Conservation (phyloP, 2,329 filamentous ascomycete species). For the Fusarium udum region DNA sequence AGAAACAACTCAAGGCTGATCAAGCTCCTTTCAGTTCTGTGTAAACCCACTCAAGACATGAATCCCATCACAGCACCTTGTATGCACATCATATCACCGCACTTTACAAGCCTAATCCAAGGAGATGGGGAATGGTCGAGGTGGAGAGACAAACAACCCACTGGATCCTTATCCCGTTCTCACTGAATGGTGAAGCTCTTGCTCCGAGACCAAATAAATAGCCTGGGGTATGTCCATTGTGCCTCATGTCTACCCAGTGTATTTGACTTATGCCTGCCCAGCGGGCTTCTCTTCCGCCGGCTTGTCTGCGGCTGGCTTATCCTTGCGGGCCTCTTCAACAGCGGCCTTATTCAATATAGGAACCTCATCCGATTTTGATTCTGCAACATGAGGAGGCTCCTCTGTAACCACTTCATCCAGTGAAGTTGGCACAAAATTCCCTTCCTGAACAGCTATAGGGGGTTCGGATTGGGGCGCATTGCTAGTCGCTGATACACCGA, state of each 20-base stretch:
- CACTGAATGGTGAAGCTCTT: slow-evolving; percentile 7
- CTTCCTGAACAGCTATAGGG: slow-evolving; percentile 47
- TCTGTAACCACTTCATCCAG: slow-evolving; percentile 63
- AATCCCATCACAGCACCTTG: slow-evolving; percentile 7
- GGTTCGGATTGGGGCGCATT: slow-evolving; percentile 65
- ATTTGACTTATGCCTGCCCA: slow-evolving; percentile 6
- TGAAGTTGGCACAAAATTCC: slow-evolving; percentile 62
- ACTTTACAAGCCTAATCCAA: slow-evolving; percentile 4
- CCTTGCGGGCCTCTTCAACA: slow-evolving; percentile 28
- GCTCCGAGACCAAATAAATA: slow-evolving; percentile 7
- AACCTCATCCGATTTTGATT: slow-evolving; percentile 35
- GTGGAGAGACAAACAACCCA: not conserved
- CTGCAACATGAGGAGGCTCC: slow-evolving; percentile 54
- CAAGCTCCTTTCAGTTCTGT: not conserved
- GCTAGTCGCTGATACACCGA: slow-evolving; percentile 71
- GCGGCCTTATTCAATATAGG: slow-evolving; percentile 32
- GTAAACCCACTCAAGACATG: not conserved
- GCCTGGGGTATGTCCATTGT: slow-evolving; percentile 3
- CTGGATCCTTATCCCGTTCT: slow-evolving; percentile 5
- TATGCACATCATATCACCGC: not conserved
- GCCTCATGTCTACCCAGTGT: slow-evolving; percentile 6
- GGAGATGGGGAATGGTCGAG: not conserved
- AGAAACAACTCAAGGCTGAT: not conserved
- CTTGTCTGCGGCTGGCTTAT: slow-evolving; percentile 25
- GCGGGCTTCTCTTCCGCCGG: slow-evolving; percentile 8